Base-by-base conservation (phyloP, 768 basidiomycete genomes). In the Astraeus odoratus region DNA sequence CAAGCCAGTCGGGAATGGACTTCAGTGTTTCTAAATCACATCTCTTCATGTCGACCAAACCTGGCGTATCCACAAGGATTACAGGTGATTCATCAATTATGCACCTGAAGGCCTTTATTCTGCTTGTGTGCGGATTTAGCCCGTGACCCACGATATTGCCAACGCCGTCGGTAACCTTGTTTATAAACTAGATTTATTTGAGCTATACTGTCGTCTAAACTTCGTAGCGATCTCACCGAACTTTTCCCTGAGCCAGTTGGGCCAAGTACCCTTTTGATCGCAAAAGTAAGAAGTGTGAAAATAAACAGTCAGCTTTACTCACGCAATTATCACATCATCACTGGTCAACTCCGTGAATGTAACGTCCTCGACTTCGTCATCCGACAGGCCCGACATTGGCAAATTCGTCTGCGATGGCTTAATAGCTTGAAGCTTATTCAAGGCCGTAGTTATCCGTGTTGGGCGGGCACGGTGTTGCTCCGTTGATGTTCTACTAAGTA, bases 61-160 rank as follows among this genome's bases (percentile, higher is more conserved):
- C 76, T 4, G 76, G 76, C 0, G 76, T 77, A 50, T 78, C 76
- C 44, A 78, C 66, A 5, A 78, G 58, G 0, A 61, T 66, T 20
- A 77, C 60, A 18, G 34, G 49, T 5, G 56, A 55, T 1, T 65
- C 70, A 29, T 25, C 30, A 18, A 47, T 4, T 19, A 6, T 31
- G n/a, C 30, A 31, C 40, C 22, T 53, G 27, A 48, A 19, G 0
- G 47, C 42, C 4, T 2, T n/a, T 10, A 53, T 49, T 1, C 49
- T 1, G 3, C 25, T 47, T 25, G 51, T 51, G 5, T 9, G 49
- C 22, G 55, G 54, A 13, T 6, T 47, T 29, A 54, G 30, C 10
- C 13, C 4, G 23, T 48, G 50, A 8, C 52, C 50, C 0, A 52
- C 29, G 2, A 42, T 49, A n/a, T n/a, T n/a, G 2, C 29, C 18